Base-by-base conservation (phyloP, 1,284 basidiomycete genomes). In the Peniophora sp. region DNA sequence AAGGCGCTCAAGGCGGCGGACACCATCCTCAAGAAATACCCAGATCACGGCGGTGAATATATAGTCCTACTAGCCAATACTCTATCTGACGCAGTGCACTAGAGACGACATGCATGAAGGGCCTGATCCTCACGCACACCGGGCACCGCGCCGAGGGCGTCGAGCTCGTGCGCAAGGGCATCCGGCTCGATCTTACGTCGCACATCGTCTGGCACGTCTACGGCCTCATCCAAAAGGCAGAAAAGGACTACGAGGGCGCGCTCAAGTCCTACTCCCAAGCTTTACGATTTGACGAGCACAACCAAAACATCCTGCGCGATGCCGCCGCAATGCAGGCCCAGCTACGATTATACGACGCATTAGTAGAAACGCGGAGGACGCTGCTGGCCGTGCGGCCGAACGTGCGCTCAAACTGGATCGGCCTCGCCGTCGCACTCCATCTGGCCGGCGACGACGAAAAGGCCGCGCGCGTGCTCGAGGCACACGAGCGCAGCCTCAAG, bases 151-250 rank as follows among this genome's bases (percentile, higher is more conserved):
- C 92, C 15, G 81, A 92, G 55, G 94, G 93, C 17, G 73, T 91
- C 53, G 85, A 88, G 32, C 76, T 96, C 53, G 92, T 97, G 53
- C 89, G 89, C 70, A 84, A 90, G 56, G 97, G 93, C 45, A 79
- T 97, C 56, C 83, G 85, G 53, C 79, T 88, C 54, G 94, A 98
- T 70, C 74, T 96, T 53, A 91, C 84, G 35, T 94, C 90, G 22
- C 96, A 99, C 65, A 97, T 99, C 63, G 89, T 88, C 63, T 99
- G 97, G 96, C 97, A 99, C 66, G 95, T 99, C 54, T 90, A 94
- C 62, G 97, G 94, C 43, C 84, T 97, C 60, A 82, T 96, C 32
- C 88, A 93, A 64, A 92, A 94, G 67, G 87, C 85, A 42, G 90
- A 95, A 66, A 91, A 86, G 67, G 92, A 94, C 62, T 95, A 93